Evolutionary conservation across 306 rosid genomes (phyloP).

Genomic region (Dalbergia cultrata): DNA sequence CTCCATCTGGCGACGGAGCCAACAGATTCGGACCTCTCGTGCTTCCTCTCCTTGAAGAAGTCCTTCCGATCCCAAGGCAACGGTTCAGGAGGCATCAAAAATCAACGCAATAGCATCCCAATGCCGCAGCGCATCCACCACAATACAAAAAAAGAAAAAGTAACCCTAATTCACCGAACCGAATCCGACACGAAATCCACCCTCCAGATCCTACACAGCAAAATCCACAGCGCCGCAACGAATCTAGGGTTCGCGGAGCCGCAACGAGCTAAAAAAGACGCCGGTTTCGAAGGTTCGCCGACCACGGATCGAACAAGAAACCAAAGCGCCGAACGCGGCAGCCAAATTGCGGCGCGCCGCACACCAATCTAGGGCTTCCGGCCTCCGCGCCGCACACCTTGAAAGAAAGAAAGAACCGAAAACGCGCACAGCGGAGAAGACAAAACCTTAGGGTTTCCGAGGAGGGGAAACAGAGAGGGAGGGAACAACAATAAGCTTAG

Average conservation of each 20-base stretch:
- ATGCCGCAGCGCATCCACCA: conserved; percentile 52
- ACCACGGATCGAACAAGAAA: conserved; percentile 56
- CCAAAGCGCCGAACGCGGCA: conserved; percentile 36
- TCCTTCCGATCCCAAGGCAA: conserved; percentile 99
- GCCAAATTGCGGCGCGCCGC: conserved; percentile 43
- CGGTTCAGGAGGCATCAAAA: conserved; percentile 99
- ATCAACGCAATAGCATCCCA: conserved; percentile 72
- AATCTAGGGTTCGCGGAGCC: conserved; percentile 54
- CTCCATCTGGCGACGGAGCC: conserved; percentile 91
- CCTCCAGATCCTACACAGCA: conserved; percentile 43
- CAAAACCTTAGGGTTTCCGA: neutral
- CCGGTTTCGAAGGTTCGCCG: neutral
- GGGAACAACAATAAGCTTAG: conserved; percentile 13
- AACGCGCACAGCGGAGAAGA: neutral
- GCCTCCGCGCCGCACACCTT: neutral
- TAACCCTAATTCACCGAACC: conserved; percentile 15
- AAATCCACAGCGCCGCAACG: conserved; percentile 15
- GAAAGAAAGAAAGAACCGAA: neutral
- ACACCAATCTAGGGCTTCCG: conserved; percentile 34
- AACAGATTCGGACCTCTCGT: conserved; percentile 83
- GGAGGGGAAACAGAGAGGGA: too few species aligned
- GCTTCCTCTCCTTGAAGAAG: conserved; percentile 97
- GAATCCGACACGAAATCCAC: neutral
- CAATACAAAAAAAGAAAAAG: conserved; percentile 15
- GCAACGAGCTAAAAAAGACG: conserved; percentile 21